A percentile compares a stretch with the other conserved stretches of the same genome.
These are phyloP conservation scores for Leptomonas pyrrhocoris DNA, from an alignment of 208 protist species.

Conservation along the genomic window DNA sequence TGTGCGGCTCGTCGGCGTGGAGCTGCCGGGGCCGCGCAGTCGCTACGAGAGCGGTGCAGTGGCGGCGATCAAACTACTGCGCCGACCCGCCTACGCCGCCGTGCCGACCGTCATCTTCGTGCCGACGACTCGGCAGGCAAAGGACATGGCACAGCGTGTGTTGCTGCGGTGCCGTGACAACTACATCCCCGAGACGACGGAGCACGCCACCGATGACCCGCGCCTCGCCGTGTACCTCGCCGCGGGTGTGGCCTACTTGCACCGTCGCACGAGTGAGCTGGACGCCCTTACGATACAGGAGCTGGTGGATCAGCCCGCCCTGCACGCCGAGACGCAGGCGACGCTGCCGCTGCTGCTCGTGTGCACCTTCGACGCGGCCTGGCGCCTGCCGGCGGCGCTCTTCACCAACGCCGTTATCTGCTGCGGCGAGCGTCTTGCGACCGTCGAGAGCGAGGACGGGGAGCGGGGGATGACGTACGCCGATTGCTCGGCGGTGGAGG, in stretches of 20 bases:
- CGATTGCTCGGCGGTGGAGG: conserved; percentile 67
- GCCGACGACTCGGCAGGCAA: conserved; percentile 57
- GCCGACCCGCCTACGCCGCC: conserved; percentile 53
- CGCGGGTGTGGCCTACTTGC: conserved; percentile 80
- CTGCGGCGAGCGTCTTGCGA: conserved; percentile 57
- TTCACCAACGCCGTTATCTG: conserved; percentile 78
- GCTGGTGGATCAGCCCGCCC: conserved; percentile 51
- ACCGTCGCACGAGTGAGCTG: conserved; percentile 59
- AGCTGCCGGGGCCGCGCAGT: conserved; percentile 51
- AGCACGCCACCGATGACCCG: conserved; percentile 41
- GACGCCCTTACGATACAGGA: conserved; percentile 70
- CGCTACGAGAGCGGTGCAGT: conserved; percentile 73
- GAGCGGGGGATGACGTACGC: conserved; percentile 25
- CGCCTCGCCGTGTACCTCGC: conserved; percentile 60
- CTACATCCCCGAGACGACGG: conserved; percentile 49
- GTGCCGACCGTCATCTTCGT: conserved; percentile 77
- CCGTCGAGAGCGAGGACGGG: conserved; percentile 27
- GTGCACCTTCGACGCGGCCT: conserved; percentile 78
- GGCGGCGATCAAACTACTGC: conserved; percentile 59
- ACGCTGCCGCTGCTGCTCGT: conserved; percentile 73
- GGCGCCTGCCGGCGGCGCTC: conserved; percentile 75
- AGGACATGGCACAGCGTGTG: conserved; percentile 71
- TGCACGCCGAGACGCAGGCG: conserved; percentile 52
- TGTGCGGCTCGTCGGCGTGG: conserved; percentile 64
- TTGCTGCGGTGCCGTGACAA: conserved; percentile 76